Evolutionary conservation across 768 basidiomycete species (phyloP).

Genomic region (Pholiota microspora): DNA sequence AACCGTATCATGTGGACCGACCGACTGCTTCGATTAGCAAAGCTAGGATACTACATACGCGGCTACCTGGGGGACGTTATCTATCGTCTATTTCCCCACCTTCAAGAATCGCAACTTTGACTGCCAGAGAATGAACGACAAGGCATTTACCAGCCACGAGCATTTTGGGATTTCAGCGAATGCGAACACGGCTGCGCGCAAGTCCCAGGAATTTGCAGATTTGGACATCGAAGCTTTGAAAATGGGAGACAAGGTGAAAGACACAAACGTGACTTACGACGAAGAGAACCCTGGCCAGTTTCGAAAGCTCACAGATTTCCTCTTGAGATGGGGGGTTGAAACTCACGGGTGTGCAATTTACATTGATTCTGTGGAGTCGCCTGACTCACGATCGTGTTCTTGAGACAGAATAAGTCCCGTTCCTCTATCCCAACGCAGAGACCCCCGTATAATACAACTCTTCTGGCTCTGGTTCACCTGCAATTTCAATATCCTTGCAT

Average conservation of each 20-base stretch:
- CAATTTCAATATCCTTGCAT: slow-evolving; percentile 65
- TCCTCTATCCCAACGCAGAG: slow-evolving; percentile 44
- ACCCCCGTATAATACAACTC: slow-evolving; percentile 59
- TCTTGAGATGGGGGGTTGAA: slow-evolving; percentile 18
- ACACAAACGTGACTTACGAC: background rate
- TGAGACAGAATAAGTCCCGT: slow-evolving; percentile 51
- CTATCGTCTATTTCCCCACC: no score
- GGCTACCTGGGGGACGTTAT: no score
- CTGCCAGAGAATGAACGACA: background rate
- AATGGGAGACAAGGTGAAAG: background rate
- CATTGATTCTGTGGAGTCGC: no score
- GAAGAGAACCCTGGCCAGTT: slow-evolving; percentile 9
- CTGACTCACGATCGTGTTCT: background rate
- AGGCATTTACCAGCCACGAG: background rate
- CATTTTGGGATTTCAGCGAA: background rate
- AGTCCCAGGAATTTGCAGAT: background rate
- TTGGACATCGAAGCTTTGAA: background rate
- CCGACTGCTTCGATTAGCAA: no score
- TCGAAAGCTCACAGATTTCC: slow-evolving; percentile 7
- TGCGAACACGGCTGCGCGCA: background rate
- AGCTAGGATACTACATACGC: no score
- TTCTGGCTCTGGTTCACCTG: slow-evolving; percentile 75
- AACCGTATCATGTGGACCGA: no score
- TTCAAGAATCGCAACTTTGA: no score
- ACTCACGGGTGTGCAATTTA: slow-evolving; percentile 20